Base-by-base conservation (phyloP, 2,329 filamentous ascomycete species). In the Thielaviopsis ethacetica region DNA sequence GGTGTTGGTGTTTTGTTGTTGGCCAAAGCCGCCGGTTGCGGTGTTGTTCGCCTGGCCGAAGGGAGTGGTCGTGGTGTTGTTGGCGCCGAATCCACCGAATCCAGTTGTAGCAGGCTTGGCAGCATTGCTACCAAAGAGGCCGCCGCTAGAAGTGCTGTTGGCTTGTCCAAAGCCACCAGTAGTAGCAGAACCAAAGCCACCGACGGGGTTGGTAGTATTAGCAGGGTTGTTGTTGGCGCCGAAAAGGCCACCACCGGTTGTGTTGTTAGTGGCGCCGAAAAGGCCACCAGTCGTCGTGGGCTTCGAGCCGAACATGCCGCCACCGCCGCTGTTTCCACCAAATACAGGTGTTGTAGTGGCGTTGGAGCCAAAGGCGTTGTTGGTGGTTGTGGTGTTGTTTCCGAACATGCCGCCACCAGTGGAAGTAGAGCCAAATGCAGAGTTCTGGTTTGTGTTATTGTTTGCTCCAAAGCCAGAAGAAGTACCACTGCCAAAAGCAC, bases 401-500 rank as follows among this genome's bases (percentile, higher is more conserved):
- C 73, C 72, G 54, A 77, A 77, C 12, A 75, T 61, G 47, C 69
- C 67, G 19, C 68, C 66, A 21, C 70, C 69, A 34, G 66, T 64
- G n/a, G 67, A 64, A 52, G 66, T 62, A 56, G 59, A 44, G 56
- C 69, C 69, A 59, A 71, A 69, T 10, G 63, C 66, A 21, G 60
- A 61, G 1, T 63, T 63, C 59, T 63, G 49, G 64, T 76, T 71
- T 47, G 66, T 65, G 15, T 70, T 69, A 50, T 63, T 67, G 47
- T 63, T 66, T 58, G 49, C 51, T 17, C 53, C 56, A 50, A 57
- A 59, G 56, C 64, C 66, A 54, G 65, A 63, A 7, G 67, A n/a
- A 26, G 57, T 41, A 38, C 57, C 57, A 56, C 52, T 56, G 56
- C 80, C 79, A 64, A 83, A 83, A 12, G 72, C 74, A 62, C 72